Percentiles rank a stretch among this genome's conserved stretches.
Conservation (phyloP, 306 rosid genomes). For the Sicyos edulis region DNA sequence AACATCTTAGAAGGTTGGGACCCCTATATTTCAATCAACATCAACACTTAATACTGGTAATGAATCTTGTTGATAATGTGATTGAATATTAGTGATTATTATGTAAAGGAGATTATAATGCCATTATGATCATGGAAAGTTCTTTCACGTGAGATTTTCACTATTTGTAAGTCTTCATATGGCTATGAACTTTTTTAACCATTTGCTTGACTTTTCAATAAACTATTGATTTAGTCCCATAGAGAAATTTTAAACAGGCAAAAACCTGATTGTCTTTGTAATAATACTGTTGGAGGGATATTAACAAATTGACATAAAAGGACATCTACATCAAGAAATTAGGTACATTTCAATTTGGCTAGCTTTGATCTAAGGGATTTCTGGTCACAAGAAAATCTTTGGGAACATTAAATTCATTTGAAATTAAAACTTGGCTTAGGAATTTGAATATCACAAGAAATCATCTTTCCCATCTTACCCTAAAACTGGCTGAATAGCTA, state of each 20-base stretch:
- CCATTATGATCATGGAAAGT: not conserved
- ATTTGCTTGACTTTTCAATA: not conserved
- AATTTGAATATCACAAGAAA: too few species aligned
- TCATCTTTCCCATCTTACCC: too few species aligned
- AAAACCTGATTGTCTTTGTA: not conserved
- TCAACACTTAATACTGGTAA: not conserved
- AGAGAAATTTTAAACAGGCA: not conserved
- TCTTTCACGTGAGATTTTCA: too few species aligned
- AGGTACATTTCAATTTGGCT: too few species aligned
- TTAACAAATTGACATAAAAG: conserved; percentile 4
- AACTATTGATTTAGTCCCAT: not conserved
- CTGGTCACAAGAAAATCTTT: too few species aligned
- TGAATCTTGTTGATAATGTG: not conserved
- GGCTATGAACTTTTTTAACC: not conserved
- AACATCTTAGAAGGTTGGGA: not conserved
- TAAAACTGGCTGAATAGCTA: too few species aligned
- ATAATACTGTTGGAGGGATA: not conserved
- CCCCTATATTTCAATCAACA: not conserved
- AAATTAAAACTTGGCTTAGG: too few species aligned
- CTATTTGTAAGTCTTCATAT: not conserved
- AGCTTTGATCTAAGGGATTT: too few species aligned
- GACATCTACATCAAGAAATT: conserved; percentile 15
- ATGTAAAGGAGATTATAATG: not conserved
- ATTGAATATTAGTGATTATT: not conserved
- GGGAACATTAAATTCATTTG: too few species aligned